Percentiles rank a stretch among this genome's conserved stretches.
phyloP scores from a whole-genome alignment of 2,329 filamentous ascomycete species.

The Rhynchosporium agropyri region DNA sequence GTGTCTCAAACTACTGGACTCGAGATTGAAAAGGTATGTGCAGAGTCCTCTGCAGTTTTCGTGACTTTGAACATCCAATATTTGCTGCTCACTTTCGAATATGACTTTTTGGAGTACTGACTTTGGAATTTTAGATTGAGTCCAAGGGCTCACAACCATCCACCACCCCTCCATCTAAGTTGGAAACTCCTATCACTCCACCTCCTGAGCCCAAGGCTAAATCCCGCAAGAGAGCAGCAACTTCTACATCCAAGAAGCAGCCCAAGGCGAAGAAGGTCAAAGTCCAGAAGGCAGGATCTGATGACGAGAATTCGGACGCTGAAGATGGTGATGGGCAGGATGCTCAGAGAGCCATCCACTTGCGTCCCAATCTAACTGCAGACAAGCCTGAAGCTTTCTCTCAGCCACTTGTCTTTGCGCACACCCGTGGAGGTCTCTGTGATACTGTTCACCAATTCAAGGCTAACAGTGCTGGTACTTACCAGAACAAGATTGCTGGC shows the following conservation, averaged over 20 bases:
- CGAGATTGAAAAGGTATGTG: background rate
- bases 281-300: background rate
- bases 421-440: slow-evolving; percentile 48
- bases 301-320: background rate
- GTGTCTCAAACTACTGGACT: background rate
- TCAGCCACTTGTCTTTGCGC: slow-evolving; percentile 57
- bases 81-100: slow-evolving; percentile 1
- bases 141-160: background rate
- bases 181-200: background rate
- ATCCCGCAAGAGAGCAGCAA: background rate
- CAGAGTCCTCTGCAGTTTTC: background rate
- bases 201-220: background rate
- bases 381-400: slow-evolving; percentile 35
- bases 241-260: background rate
- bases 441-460: slow-evolving; percentile 66
- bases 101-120: background rate
- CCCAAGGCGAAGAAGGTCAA: slow-evolving; percentile 10
- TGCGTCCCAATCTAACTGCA: slow-evolving; percentile 18
- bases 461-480: slow-evolving; percentile 61
- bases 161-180: background rate
- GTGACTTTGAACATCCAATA: no score
- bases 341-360: background rate
- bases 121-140: background rate
- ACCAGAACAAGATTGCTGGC: slow-evolving; percentile 47
- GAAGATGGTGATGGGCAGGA: background rate